Evolutionary conservation across 1,284 basidiomycete genomes (phyloP).

Genomic region (Malassezia brasiliensis): DNA sequence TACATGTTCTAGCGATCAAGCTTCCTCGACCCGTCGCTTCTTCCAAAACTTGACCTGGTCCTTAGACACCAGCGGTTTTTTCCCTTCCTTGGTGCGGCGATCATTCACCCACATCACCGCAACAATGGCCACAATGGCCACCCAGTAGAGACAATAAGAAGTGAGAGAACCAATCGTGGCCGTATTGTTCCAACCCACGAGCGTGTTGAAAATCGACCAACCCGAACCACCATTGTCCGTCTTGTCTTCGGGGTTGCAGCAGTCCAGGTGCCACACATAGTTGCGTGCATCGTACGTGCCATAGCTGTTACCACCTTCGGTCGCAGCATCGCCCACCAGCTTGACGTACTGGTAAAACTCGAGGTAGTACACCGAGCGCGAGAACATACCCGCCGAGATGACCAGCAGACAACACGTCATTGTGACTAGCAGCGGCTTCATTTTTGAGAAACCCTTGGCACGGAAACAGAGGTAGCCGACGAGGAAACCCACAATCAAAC

Average conservation of each 20-base stretch:
- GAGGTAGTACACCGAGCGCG: slow-evolving; percentile 35
- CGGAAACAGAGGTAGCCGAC: slow-evolving; percentile 36
- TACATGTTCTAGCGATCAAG: neutral
- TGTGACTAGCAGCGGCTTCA: slow-evolving; percentile 29
- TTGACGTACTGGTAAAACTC: slow-evolving; percentile 38
- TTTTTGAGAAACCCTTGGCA: neutral
- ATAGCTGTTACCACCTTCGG: slow-evolving; percentile 34
- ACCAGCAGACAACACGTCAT: slow-evolving; percentile 35
- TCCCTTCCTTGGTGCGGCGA: neutral
- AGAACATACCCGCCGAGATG: slow-evolving; percentile 41
- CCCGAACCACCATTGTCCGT: slow-evolving; percentile 45
- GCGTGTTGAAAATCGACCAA: slow-evolving; percentile 39
- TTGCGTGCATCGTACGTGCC: slow-evolving; percentile 32
- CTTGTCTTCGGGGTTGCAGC: slow-evolving; percentile 61
- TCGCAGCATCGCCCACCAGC: slow-evolving; percentile 34
- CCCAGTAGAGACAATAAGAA: slow-evolving; percentile 39
- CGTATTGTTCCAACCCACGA: slow-evolving; percentile 45
- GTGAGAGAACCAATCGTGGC: slow-evolving; percentile 32
- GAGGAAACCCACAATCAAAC: slow-evolving; percentile 26
- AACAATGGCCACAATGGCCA: slow-evolving; percentile 19
- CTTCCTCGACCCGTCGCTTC: neutral
- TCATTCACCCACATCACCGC: neutral
- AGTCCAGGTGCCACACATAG: slow-evolving; percentile 57
- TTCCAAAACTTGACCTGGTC: slow-evolving; percentile 2
- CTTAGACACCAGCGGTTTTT: neutral